Conservation (phyloP, 768 basidiomycete species). For the Rossbeevera mucosa region DNA sequence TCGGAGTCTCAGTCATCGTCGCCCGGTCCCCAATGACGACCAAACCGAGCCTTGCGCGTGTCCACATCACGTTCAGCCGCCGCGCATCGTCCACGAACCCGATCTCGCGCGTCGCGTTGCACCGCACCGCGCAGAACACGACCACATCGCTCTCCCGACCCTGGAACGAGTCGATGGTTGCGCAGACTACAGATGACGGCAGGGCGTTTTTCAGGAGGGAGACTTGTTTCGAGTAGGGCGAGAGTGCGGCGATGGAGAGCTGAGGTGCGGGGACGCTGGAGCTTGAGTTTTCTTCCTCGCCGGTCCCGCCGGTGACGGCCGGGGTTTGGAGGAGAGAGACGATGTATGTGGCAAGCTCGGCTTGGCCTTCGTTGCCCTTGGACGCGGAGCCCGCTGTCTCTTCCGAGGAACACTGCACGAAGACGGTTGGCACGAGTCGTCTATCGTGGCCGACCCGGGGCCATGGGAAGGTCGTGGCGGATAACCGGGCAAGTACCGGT, state of each 20-base stretch:
- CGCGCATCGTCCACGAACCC: constrained; percentile 64
- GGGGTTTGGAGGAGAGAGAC: constrained; percentile 36
- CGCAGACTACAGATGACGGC: constrained; percentile 18
- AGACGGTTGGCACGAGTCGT: constrained; percentile 47
- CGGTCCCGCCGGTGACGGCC: neutral
- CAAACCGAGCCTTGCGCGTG: constrained; percentile 52
- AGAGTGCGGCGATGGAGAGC: constrained; percentile 31
- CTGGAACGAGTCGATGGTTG: constrained; percentile 47
- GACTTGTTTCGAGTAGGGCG: constrained; percentile 59
- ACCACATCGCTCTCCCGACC: constrained; percentile 65
- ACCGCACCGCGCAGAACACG: constrained; percentile 61
- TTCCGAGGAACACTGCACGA: constrained; percentile 52
- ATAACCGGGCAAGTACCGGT: constrained; percentile 36
- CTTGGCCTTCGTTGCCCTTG: constrained; percentile 59
- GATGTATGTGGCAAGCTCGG: constrained; percentile 46
- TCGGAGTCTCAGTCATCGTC: constrained; percentile 43
- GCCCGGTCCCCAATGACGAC: constrained; percentile 55
- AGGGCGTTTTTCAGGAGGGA: constrained; percentile 40
- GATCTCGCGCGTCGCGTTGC: constrained; percentile 55
- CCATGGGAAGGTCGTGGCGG: constrained; percentile 53
- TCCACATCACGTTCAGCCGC: constrained; percentile 67
- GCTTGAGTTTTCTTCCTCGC: no score
- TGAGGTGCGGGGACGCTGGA: neutral
- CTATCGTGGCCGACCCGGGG: constrained; percentile 32
- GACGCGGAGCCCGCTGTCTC: constrained; percentile 58